These are phyloP conservation scores for Colletotrichum sp. DNA, from an alignment of 2,329 filamentous ascomycete genomes.

Conservation along the genomic window DNA sequence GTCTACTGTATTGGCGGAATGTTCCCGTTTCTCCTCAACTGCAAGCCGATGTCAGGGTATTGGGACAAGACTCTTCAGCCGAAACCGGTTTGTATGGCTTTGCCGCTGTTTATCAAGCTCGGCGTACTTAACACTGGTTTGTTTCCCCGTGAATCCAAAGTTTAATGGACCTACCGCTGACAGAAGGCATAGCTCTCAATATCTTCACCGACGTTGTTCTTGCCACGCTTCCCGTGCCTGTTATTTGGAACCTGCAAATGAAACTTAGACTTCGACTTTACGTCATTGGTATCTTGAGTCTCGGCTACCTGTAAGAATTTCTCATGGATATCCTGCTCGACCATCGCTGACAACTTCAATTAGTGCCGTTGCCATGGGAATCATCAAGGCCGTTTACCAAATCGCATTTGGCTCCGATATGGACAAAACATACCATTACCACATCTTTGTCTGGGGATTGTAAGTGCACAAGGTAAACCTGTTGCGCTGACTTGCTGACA, in stretches of 20 bases:
- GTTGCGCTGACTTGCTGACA: conserved; percentile 1
- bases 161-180: fast-evolving
- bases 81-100: conserved; percentile 14
- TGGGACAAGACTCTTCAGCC: conserved; percentile 21
- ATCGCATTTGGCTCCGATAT: conserved; percentile 30
- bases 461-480: conserved; percentile 24
- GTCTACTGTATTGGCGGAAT: conserved; percentile 24
- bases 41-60: conserved; percentile 25
- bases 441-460: conserved; percentile 36
- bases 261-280: conserved; percentile 40
- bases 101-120: conserved; percentile 31
- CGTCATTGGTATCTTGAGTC: conserved; percentile 44
- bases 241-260: conserved; percentile 45
- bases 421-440: conserved; percentile 36
- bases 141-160: neutral
- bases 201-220: conserved; percentile 47
- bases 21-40: conserved; percentile 25
- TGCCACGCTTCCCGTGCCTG: conserved; percentile 43
- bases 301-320: conserved; percentile 43
- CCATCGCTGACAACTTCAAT: neutral
- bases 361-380: conserved; percentile 43
- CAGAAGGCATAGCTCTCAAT: conserved; percentile 34
- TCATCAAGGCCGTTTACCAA: conserved; percentile 41
- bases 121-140: conserved; percentile 42
- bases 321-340: too few relatives aligned